These are phyloP conservation scores for Yarrowia porcina DNA, from an alignment of 805 yeast species.

Conservation along the genomic window DNA sequence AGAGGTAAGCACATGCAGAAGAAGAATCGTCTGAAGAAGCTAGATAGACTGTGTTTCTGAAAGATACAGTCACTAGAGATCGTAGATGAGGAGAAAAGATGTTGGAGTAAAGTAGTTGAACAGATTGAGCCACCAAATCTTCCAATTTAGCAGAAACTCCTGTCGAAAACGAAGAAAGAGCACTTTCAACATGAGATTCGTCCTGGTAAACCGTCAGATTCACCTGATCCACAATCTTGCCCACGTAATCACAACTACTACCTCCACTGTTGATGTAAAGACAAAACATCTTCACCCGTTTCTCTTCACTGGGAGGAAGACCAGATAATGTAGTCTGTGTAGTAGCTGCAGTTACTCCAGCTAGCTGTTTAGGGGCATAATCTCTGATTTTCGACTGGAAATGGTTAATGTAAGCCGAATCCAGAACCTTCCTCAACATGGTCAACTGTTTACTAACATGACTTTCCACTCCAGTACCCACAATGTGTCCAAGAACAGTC, in stretches of 20 bases:
- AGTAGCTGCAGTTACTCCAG: slow-evolving; percentile 27
- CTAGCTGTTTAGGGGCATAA: slow-evolving; percentile 41
- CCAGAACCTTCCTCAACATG: slow-evolving; percentile 43
- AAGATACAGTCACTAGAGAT: slow-evolving; percentile 40
- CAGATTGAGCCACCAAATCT: slow-evolving; percentile 45
- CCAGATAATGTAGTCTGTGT: slow-evolving; percentile 31
- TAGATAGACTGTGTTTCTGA: slow-evolving; percentile 44
- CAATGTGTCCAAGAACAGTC: slow-evolving; percentile 57
- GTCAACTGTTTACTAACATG: slow-evolving; percentile 45
- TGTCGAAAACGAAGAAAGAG: slow-evolving; percentile 29
- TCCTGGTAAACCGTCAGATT: slow-evolving; percentile 32
- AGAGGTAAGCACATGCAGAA: slow-evolving; percentile 39
- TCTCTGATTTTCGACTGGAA: slow-evolving; percentile 48
- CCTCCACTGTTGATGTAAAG: slow-evolving; percentile 71
- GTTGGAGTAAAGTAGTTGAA: slow-evolving; percentile 43
- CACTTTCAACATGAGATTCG: slow-evolving; percentile 34
- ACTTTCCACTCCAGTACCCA: slow-evolving; percentile 66
- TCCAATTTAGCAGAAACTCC: slow-evolving; percentile 40
- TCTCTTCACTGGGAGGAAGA: slow-evolving; percentile 39
- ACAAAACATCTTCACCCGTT: slow-evolving; percentile 55
- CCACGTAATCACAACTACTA: slow-evolving; percentile 56
- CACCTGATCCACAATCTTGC: slow-evolving; percentile 44
- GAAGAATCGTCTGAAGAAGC: slow-evolving; percentile 32
- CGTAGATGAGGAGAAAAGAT: slow-evolving; percentile 41
- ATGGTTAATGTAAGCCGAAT: slow-evolving; percentile 60